Base-by-base conservation (phyloP, 177 flowering plant genomes). In the Vitis hybrid region DNA sequence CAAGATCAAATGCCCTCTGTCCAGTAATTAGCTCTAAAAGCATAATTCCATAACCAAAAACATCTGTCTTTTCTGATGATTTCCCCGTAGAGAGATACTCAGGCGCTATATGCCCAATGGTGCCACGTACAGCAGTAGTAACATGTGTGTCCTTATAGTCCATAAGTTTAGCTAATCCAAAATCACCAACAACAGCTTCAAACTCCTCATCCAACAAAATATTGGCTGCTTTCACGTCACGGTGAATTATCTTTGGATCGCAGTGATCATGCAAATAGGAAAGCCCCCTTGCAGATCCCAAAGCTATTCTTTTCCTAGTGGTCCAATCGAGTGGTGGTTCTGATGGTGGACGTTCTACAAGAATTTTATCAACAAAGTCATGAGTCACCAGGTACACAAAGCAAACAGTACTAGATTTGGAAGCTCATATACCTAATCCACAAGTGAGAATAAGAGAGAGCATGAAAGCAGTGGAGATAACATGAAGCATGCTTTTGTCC, bases 261-360 rank as follows among this genome's bases (percentile, higher is more conserved):
- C 39, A 31, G 39, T 31, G 39, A 31, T 31, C 39, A 5, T 31
- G 39, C 39, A 31, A 31, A 60, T 76, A 76, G 26, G 73, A 56
- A 9, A 76, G 76, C 22, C 79, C 79, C n/a, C 73, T 62, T 26
- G 79, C 76, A 9, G 79, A 49, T 59, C 79, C 79, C 16, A 76
- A 50, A 6, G 77, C 79, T 18, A 76, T 69, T n/a, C 62, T 14
- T 56, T 68, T 72, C 53, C 79, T 48, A 45, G 39, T 73, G 50
- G 61, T 59, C 79, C 79, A 76, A 29, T 68, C 70, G 7, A 72
- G 76, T 34, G 76, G 73, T 1, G 76, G 65, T 22, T 63, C 39
- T 20, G 62, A 15, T 51, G 65, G 34, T 1, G 69, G 65, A 10
- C 79, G 68, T 20, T 75, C 78, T 71, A 58, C 20, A 74, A 66